These are phyloP conservation scores for Xerocomellus amylosporus DNA, from an alignment of 768 basidiomycete genomes.

Conservation along the genomic window DNA sequence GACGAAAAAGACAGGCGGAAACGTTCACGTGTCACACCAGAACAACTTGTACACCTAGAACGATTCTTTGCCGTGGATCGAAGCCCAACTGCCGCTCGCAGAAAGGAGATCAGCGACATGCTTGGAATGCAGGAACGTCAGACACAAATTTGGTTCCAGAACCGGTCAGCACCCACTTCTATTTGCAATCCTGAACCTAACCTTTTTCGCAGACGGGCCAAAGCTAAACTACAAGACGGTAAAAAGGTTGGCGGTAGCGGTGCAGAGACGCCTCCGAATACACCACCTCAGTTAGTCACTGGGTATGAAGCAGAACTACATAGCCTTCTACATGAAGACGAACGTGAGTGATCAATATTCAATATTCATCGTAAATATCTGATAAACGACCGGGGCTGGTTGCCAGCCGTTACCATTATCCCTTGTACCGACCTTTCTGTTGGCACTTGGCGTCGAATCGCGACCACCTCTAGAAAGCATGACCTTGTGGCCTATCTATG, in stretches of 20 bases:
- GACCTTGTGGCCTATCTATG: slow-evolving; percentile 78
- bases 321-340: slow-evolving; percentile 69
- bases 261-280: slow-evolving; percentile 42
- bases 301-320: slow-evolving; percentile 60
- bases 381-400: neutral
- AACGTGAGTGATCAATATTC: slow-evolving; percentile 49
- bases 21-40: slow-evolving; percentile 74
- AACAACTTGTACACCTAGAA: slow-evolving; percentile 76
- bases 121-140: slow-evolving; percentile 85
- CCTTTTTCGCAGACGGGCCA: slow-evolving; percentile 60
- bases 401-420: slow-evolving; percentile 66
- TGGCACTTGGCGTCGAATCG: slow-evolving; percentile 76
- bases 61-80: slow-evolving; percentile 64
- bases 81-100: slow-evolving; percentile 66
- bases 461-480: slow-evolving; percentile 49
- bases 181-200: neutral
- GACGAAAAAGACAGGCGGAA: slow-evolving; percentile 60
- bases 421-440: slow-evolving; percentile 73
- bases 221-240: slow-evolving; percentile 69
- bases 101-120: slow-evolving; percentile 69
- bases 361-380: neutral
- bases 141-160: slow-evolving; percentile 90
- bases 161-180: slow-evolving; percentile 43
- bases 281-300: slow-evolving; percentile 49
- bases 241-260: slow-evolving; percentile 43